A percentile compares a stretch with the other conserved stretches of the same genome.
These are phyloP conservation scores for Pseudognaphalium luteoalbum DNA, from an alignment of 129 eudicot genomes.

Conservation along the genomic window DNA sequence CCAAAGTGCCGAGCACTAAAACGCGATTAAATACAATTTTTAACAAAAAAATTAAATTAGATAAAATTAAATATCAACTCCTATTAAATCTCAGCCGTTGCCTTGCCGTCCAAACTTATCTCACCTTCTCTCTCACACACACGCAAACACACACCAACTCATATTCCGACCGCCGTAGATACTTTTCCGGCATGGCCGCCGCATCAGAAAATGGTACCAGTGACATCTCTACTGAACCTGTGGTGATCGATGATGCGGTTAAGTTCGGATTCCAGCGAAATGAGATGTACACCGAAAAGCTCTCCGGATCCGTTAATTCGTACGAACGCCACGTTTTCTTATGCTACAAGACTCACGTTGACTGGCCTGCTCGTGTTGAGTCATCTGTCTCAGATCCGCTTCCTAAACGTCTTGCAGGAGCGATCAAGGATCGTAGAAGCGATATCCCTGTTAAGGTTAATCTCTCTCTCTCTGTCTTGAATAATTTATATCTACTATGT, in stretches of 20 bases:
- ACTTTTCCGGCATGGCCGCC: slow-evolving; percentile 33
- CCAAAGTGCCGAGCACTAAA: no score
- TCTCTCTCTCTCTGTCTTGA: not conserved
- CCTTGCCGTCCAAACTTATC: slow-evolving; percentile 23
- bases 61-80: not conserved
- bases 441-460: slow-evolving; percentile 65
- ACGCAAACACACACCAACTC: not conserved
- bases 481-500: not conserved
- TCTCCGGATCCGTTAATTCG: slow-evolving; percentile 41
- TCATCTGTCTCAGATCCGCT: slow-evolving; percentile 76
- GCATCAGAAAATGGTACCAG: slow-evolving; percentile 24
- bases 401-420: slow-evolving; percentile 66
- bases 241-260: slow-evolving; percentile 23
- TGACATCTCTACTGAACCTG: slow-evolving; percentile 28
- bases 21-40: no score
- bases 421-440: slow-evolving; percentile 62
- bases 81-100: slow-evolving; percentile 23
- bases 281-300: slow-evolving; percentile 39
- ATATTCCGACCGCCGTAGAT: slow-evolving; percentile 8
- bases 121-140: not conserved
- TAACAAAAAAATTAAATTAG: no score
- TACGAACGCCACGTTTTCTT: slow-evolving; percentile 42
- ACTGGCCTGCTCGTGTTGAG: slow-evolving; percentile 45
- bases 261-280: slow-evolving; percentile 35
- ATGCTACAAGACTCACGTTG: slow-evolving; percentile 36